Conservation (phyloP, 352 stramenopile species). For the Globisporangium acanthophoron region DNA sequence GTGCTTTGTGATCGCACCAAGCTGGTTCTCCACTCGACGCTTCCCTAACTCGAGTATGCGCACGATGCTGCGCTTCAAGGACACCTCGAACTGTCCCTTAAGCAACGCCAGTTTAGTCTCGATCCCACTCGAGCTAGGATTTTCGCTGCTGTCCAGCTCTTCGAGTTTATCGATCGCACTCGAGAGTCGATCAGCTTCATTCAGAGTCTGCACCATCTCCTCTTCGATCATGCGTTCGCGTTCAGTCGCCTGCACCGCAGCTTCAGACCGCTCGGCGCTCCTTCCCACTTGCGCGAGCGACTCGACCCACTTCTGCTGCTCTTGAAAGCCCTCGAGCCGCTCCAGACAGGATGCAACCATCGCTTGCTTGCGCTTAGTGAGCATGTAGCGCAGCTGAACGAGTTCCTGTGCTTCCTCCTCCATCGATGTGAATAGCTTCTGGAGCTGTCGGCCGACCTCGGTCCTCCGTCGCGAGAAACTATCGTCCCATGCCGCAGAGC, state of each 20-base stretch:
- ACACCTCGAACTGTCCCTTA: background rate
- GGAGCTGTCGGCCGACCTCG: slow-evolving; percentile 20
- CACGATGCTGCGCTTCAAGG: slow-evolving; percentile 5
- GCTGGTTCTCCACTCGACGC: slow-evolving; percentile 3
- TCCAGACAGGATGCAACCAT: background rate
- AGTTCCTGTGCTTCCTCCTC: slow-evolving; percentile 28
- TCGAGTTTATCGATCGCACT: slow-evolving; percentile 3
- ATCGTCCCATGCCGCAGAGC: slow-evolving; percentile 18
- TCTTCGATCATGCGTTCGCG: slow-evolving; percentile 1
- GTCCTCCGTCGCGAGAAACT: slow-evolving; percentile 9
- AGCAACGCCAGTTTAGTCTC: background rate
- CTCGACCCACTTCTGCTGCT: slow-evolving; percentile 9
- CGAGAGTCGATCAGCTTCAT: slow-evolving; percentile 5
- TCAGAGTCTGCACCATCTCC: slow-evolving; percentile 6
- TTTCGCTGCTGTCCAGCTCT: slow-evolving; percentile 2
- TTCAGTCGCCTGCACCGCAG: background rate
- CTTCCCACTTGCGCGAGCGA: slow-evolving; percentile 1
- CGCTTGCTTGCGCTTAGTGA: slow-evolving; percentile 9
- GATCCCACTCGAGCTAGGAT: too few species aligned
- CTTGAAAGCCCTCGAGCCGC: background rate
- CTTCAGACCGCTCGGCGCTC: background rate
- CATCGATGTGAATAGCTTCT: slow-evolving; percentile 25
- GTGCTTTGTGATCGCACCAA: background rate
- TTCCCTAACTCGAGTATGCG: slow-evolving; percentile 11
- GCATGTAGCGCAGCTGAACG: slow-evolving; percentile 10